Percentiles rank a stretch among this genome's conserved stretches.
Conservation (phyloP, 495 filamentous ascomycete genomes). For the Lophiotrema nucula region DNA sequence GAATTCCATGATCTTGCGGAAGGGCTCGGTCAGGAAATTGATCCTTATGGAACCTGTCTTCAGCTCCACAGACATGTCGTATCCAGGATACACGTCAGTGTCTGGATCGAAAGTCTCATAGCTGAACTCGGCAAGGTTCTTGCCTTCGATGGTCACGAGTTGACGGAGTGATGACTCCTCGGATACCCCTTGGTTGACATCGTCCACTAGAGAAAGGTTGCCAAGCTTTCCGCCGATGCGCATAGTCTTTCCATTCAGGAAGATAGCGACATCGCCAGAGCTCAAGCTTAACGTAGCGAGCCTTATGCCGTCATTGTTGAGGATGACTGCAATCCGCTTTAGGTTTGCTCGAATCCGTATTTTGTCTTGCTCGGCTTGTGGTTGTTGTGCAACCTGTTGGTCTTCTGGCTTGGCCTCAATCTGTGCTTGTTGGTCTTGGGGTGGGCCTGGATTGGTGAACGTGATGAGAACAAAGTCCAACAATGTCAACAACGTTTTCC, state of each 20-base stretch:
- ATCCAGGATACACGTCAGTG: constrained; percentile 79
- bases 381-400: constrained; percentile 31
- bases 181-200: constrained; percentile 87
- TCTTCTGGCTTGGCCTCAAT: constrained; percentile 32
- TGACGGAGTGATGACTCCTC: constrained; percentile 78
- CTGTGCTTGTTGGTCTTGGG: constrained; percentile 41
- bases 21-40: constrained; percentile 94
- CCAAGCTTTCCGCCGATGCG: constrained; percentile 81
- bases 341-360: constrained; percentile 86
- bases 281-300: constrained; percentile 89
- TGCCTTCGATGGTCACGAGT: constrained; percentile 87
- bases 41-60: constrained; percentile 91
- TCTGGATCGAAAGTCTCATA: constrained; percentile 91
- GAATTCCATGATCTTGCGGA: constrained; percentile 97
- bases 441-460: constrained; percentile 70
- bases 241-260: constrained; percentile 80
- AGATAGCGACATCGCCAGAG: constrained; percentile 85
- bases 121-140: constrained; percentile 95
- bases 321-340: constrained; percentile 86
- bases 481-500: constrained; percentile 90
- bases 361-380: constrained; percentile 48
- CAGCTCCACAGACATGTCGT: constrained; percentile 85
- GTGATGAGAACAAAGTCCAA: constrained; percentile 94
- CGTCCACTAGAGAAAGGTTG: constrained; percentile 83
- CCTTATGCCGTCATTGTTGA: constrained; percentile 98